These are phyloP conservation scores for Exophiala mesophila DNA, from an alignment of 2,329 filamentous ascomycete species.

Conservation along the genomic window DNA sequence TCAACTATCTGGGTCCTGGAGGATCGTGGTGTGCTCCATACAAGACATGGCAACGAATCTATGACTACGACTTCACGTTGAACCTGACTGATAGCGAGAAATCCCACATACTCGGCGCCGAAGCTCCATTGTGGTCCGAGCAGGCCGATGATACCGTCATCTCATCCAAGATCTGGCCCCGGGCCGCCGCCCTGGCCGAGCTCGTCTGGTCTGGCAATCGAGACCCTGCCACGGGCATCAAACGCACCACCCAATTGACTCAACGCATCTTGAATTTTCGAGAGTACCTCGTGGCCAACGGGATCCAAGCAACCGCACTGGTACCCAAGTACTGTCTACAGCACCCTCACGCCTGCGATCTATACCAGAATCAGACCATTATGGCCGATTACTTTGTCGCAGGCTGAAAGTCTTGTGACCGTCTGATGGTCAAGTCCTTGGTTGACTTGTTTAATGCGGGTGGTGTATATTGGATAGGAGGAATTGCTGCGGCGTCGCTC, in stretches of 20 bases:
- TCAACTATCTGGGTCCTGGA: constrained; percentile 52
- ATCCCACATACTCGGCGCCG: constrained; percentile 48
- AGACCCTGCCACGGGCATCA: constrained; percentile 43
- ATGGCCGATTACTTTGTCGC: constrained; percentile 9
- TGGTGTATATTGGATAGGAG: too few relatives aligned
- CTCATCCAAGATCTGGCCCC: constrained; percentile 51
- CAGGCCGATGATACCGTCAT: constrained; percentile 52
- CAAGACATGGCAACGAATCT: constrained; percentile 58
- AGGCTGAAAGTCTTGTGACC: too few relatives aligned
- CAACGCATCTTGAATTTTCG: constrained; percentile 56
- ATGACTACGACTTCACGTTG: constrained; percentile 53
- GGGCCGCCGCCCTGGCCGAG: constrained; percentile 53
- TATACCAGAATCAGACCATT: constrained; percentile 49
- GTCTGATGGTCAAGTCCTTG: too few relatives aligned
- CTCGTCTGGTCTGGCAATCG: constrained; percentile 53
- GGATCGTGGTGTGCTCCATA: constrained; percentile 57
- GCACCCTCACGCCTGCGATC: constrained; percentile 55
- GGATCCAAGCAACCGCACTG: constrained; percentile 47
- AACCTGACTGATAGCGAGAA: constrained; percentile 46
- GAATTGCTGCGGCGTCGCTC: too few relatives aligned
- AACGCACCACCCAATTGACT: constrained; percentile 50
- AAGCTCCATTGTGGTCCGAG: constrained; percentile 51
- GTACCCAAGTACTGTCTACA: constrained; percentile 56
- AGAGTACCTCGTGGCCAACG: constrained; percentile 54
- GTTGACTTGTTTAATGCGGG: too few relatives aligned